Percentiles rank a stretch among this genome's conserved stretches.
Evolutionary conservation across 306 rosid genomes (phyloP).

Genomic region (Prunus kanzakura): DNA sequence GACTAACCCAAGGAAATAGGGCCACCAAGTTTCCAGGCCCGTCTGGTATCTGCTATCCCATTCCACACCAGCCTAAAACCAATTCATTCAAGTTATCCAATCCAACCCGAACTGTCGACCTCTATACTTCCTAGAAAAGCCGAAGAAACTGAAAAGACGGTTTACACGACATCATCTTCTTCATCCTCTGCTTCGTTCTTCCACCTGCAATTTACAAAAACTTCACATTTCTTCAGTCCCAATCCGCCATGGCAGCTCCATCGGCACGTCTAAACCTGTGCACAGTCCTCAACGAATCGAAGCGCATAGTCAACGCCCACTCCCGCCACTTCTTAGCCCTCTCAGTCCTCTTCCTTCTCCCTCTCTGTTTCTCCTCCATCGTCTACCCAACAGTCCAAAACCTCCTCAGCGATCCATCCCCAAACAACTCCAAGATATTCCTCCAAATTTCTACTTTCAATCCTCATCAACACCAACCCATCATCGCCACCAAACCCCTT

Average conservation of each 20-base stretch:
- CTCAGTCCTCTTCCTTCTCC: conserved; percentile 58
- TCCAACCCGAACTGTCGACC: neutral
- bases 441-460: neutral
- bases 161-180: neutral
- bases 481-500: neutral
- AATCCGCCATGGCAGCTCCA: conserved; percentile 20
- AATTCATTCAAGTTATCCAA: neutral
- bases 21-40: neutral
- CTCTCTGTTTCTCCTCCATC: conserved; percentile 41
- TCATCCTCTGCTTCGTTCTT: neutral
- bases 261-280: conserved; percentile 16
- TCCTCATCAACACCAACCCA: neutral
- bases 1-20: neutral
- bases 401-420: conserved; percentile 29
- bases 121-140: neutral
- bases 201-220: neutral
- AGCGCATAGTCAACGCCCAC: conserved; percentile 46
- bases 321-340: conserved; percentile 55
- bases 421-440: conserved; percentile 14
- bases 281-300: conserved; percentile 36
- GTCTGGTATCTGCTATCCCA: too few relatives aligned
- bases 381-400: conserved; percentile 33
- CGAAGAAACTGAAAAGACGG: neutral
- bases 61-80: neutral
- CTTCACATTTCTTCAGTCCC: neutral